Percentiles rank a stretch among this genome's conserved stretches.
Evolutionary conservation across 2,329 filamentous ascomycete genomes (phyloP).

Genomic region (Phaeoacremonium minimum): DNA sequence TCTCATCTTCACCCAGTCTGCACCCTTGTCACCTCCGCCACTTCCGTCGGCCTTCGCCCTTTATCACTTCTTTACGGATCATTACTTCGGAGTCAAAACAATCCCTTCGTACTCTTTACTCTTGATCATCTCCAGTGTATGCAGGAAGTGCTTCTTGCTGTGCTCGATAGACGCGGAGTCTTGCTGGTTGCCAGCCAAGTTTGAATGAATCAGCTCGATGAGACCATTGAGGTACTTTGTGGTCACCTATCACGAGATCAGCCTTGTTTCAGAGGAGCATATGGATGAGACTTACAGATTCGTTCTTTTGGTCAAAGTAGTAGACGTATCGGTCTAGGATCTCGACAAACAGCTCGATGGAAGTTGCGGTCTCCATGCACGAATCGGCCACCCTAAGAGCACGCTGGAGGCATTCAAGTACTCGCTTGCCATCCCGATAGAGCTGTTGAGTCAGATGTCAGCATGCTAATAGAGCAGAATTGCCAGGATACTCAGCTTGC

Average conservation of each 20-base stretch:
- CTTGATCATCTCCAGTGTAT: constrained; percentile 90
- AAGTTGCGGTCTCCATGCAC: constrained; percentile 97
- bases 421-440: constrained; percentile 95
- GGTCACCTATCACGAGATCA: constrained; percentile 56
- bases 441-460: constrained; percentile 49
- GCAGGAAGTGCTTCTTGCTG: constrained; percentile 88
- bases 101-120: constrained; percentile 92
- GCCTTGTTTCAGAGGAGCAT: constrained; percentile 5
- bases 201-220: constrained; percentile 97
- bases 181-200: constrained; percentile 79
- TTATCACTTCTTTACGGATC: too few relatives aligned
- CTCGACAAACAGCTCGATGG: constrained; percentile 96
- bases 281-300: constrained; percentile 57
- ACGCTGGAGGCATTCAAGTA: constrained; percentile 92
- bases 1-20: too few relatives aligned
- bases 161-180: constrained; percentile 81
- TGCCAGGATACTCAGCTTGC: constrained; percentile 2
- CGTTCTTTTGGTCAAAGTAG: constrained; percentile 99
- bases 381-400: constrained; percentile 94
- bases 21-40: too few relatives aligned
- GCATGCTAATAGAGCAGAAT: neutral
- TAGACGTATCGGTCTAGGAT: constrained; percentile 98
- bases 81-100: constrained; percentile 59
- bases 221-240: constrained; percentile 97
- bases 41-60: too few relatives aligned